Evolutionary conservation across 2,329 filamentous ascomycete species (phyloP), one percentile per base, ranked within the genome.

Genomic region (Plenodomus lindquistii): DNA sequence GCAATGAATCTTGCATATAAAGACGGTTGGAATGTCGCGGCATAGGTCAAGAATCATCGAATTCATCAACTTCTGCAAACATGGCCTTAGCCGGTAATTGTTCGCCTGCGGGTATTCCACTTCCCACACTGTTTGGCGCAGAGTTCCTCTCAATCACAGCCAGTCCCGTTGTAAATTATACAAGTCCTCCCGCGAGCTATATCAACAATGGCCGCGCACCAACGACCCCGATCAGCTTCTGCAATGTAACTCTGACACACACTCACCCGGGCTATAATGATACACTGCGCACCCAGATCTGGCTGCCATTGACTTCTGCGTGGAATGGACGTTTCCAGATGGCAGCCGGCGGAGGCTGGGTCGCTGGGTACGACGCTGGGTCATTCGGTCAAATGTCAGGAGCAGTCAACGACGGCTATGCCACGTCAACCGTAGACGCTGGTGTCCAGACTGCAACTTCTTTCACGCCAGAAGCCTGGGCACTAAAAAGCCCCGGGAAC

Each of bases 191-290:
- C 22, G 22, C 22, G n/a, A n/a, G n/a, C 22, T 24, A 6, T 24
- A 29, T 42, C 24, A 56, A 56, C 19, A 50, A 58, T 43, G 49
- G 49, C n/a, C 16, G 41, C n/a, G 31, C 51, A 16, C 37, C 37
- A 13, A 20, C 21, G 4, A 37, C 38, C 9, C n/a, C 18, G 27
- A 24, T 52, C n/a, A 38, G 50, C 37, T 62, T 59, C 37, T 61
- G 59, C 46, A 61, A 63, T 38, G 40, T 63, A 41, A 59, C 57
- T 5, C 34, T 61, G 7, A 51, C 51, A 1, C 50, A 59, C 40
- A 61, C 57, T 20, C 48, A 59, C 39, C 48, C 48, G 10, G 52
- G 52, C 24, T 10, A 48, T 9, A 43, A 58, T 41, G 49, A 61
- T 36, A 42, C 10, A 8, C 18, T 58, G 19, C 24, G 37, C 15